Evolutionary conservation across 2,329 filamentous ascomycete genomes (phyloP), one percentile per base, ranked within the genome.

Genomic region (Dryadomyces quercivorus): DNA sequence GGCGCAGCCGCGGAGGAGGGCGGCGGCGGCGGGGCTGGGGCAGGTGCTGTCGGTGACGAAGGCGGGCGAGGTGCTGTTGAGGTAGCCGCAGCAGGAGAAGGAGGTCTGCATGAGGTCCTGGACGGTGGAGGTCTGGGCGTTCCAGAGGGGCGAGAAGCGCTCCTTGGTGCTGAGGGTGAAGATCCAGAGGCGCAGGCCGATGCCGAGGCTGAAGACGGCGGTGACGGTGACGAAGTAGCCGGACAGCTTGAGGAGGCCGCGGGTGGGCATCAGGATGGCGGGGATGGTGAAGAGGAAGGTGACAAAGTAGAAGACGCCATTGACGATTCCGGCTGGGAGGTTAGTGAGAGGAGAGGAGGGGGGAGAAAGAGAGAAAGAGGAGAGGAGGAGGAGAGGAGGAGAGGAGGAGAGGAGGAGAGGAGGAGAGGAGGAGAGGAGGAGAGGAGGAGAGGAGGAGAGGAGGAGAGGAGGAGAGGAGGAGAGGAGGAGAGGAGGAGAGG

Each of bases 71-170:
- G 82, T 85, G 66, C 77, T 81, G 70, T 90, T 88, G 61, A 79
- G 70, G 70, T 88, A 93, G 58, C 88, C 88, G 62, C 88, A 93
- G 78, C 88, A 93, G 62, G 80, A 66, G 66, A 92, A 91, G 64
- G 78, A 74, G 61, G 79, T 76, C 68, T 93, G 86, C 65, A 93
- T 74, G 53, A 91, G 70, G 59, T 77, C 80, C 67, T 90, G 85
- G 4, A 82, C 73, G 1, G 69, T 61, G 0, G 75, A 63, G 3
- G 76, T 64, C 67, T 87, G 81, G 5, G 69, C 64, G 22, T 72
- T 70, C 78, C 85, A 93, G 52, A 85, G 73, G 1, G 69, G 64
- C 55, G 68, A 72, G 57, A 91, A 80, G 58, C 80, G 78, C 42
- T 75, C 74, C 63, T 84, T 79, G 48, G 84, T 84, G 61, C 75